A percentile compares a stretch with the other conserved stretches of the same genome.
Evolutionary conservation across 202 grass and related monocot genomes (phyloP).

Genomic region (Musa balbisiana): DNA sequence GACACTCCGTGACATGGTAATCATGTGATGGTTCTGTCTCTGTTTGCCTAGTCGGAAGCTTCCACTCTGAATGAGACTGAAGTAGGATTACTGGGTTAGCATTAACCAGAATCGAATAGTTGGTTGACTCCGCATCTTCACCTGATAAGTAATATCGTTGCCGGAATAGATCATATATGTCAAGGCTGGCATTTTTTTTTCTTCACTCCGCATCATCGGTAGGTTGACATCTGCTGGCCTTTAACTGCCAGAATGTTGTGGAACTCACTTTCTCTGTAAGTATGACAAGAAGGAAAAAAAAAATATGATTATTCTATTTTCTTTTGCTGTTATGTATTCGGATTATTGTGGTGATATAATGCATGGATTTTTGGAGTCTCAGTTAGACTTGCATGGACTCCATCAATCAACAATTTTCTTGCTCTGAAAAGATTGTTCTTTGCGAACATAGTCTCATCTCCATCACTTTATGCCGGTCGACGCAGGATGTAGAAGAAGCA

Average conservation of each 20-base stretch:
- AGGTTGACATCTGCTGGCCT: not conserved
- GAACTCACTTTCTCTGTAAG: not conserved
- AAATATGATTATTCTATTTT: not conserved
- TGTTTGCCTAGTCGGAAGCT: too few relatives aligned
- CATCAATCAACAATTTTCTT: too few relatives aligned
- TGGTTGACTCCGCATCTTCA: not conserved
- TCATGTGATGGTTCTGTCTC: not conserved
- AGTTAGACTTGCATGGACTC: too few relatives aligned
- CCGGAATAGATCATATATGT: not conserved
- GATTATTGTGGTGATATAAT: not conserved
- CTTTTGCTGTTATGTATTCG: not conserved
- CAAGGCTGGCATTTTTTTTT: not conserved
- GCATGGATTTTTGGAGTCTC: not conserved
- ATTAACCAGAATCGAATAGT: not conserved
- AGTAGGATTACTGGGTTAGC: not conserved
- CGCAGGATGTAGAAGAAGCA: too few relatives aligned
- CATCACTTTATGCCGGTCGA: too few relatives aligned
- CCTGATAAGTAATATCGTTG: not conserved
- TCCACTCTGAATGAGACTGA: not conserved
- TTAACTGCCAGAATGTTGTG: not conserved
- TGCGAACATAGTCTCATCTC: too few relatives aligned
- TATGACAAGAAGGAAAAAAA: not conserved
- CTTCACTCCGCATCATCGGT: too few relatives aligned
- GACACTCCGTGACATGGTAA: not conserved
- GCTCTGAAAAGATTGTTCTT: too few relatives aligned